Evolutionary conservation across 768 basidiomycete species (phyloP), one percentile per base, ranked within the genome.

Genomic region (Boletus coccyginus): DNA sequence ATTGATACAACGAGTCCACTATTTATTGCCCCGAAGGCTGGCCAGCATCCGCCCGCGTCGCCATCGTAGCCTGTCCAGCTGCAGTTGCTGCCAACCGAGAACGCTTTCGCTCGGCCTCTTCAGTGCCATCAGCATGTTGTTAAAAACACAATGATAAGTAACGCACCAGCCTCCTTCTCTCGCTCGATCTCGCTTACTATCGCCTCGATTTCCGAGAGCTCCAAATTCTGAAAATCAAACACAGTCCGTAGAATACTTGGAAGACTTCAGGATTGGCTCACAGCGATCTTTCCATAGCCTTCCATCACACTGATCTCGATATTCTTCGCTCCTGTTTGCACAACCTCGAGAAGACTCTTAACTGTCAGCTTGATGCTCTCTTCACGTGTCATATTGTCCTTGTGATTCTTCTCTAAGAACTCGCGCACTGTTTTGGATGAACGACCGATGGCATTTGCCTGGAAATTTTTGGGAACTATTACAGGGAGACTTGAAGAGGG

Each of bases 311-410:
- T 94, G 64, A 99, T 93, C 72, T 99, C 97, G 60, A 99, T 98
- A 73, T 99, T 99, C 79, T 98, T 98, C 6, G 97, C 97, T n/a
- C 97, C 97, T 2, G 97, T 98, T 75, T 98, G 97, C 9, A 99
- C 97, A 38, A 99, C 95, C 72, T 99, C 97, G 24, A 99, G 78
- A 65, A 99, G 77, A 69, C 89, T 90, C 78, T 98, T 98, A 59
- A 99, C 84, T 0, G 97, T 94, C 46, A 99, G 76, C 72, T 97
- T 97, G 73, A 99, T 90, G 50, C 89, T 87, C 57, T 97, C 94
- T 48, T 94, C 94, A 57, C 92, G 80, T 8, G 83, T 78, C 77
- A 97, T 78, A 61, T 91, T 92, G 59, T 97, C 94, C 64, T 87
- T 92, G 74, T 96, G 92, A 65, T 97, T 96, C 81, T 98, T 98